Evolutionary conservation across 1,139 yeast genomes (phyloP).

Genomic region (Geotrichum bryndzae): DNA sequence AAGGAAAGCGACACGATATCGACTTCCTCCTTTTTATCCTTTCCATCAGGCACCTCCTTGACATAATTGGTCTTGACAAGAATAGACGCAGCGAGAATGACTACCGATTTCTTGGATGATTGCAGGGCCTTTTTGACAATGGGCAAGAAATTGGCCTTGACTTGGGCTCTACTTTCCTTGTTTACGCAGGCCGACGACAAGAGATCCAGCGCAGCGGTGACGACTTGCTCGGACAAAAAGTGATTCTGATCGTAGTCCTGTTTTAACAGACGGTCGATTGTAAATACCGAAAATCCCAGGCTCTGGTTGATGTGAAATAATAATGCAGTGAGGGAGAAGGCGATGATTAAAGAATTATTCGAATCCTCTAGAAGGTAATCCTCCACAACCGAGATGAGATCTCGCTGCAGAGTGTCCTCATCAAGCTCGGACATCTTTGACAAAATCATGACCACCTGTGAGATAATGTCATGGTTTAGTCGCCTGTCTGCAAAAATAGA

Average conservation of each 20-base stretch:
- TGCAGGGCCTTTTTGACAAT: slow-evolving; percentile 28
- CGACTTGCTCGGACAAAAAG: slow-evolving; percentile 25
- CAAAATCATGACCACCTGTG: slow-evolving; percentile 23
- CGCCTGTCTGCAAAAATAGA: slow-evolving; percentile 15
- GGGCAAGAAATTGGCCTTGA: slow-evolving; percentile 28
- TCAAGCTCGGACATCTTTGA: slow-evolving; percentile 23
- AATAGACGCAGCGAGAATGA: slow-evolving; percentile 35
- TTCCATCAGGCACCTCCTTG: slow-evolving; percentile 6
- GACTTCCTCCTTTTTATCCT: slow-evolving; percentile 21
- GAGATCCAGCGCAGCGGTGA: slow-evolving; percentile 30
- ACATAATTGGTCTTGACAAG: slow-evolving; percentile 30
- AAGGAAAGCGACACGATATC: slow-evolving; percentile 29
- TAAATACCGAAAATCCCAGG: slow-evolving; percentile 17
- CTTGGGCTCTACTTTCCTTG: slow-evolving; percentile 30
- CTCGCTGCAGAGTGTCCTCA: slow-evolving; percentile 15
- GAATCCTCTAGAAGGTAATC: slow-evolving; percentile 21
- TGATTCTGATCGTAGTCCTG: slow-evolving; percentile 22
- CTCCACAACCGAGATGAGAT: slow-evolving; percentile 20
- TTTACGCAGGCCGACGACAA: slow-evolving; percentile 35
- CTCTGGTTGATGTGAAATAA: slow-evolving; percentile 56
- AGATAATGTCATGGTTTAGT: slow-evolving; percentile 10
- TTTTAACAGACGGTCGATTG: slow-evolving; percentile 12
- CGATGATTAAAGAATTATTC: slow-evolving; percentile 36
- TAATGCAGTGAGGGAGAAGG: slow-evolving; percentile 53
- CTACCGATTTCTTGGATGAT: slow-evolving; percentile 24